Conservation (phyloP, 495 filamentous ascomycete species). For the Aspergillus diversus region DNA sequence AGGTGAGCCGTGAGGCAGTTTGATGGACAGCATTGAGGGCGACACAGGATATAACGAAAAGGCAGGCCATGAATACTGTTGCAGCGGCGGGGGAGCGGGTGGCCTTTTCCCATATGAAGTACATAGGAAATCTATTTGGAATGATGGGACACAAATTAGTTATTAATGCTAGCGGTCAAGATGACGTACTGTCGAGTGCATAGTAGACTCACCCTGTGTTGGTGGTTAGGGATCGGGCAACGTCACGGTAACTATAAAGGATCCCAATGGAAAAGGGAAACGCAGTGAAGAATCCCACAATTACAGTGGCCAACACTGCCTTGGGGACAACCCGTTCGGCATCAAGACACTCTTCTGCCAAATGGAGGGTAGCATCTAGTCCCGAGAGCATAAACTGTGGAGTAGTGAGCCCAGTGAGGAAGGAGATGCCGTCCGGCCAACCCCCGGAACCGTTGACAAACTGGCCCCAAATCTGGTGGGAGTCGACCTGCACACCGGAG, state of each 20-base stretch:
- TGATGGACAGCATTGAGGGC: constrained; percentile 41
- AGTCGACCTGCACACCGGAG: constrained; percentile 27
- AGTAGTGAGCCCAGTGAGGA: constrained; percentile 40
- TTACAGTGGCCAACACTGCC: constrained; percentile 34
- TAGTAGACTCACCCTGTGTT: constrained; percentile 28
- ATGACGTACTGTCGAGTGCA: constrained; percentile 12
- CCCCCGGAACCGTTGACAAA: constrained; percentile 39
- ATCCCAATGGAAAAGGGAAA: constrained; percentile 37
- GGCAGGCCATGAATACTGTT: constrained; percentile 35
- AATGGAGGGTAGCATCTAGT: constrained; percentile 39
- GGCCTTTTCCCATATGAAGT: constrained; percentile 38
- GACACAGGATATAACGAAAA: constrained; percentile 35
- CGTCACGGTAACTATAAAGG: constrained; percentile 35
- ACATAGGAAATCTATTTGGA: constrained; percentile 32
- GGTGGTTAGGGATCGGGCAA: constrained; percentile 26
- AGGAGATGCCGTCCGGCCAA: constrained; percentile 37
- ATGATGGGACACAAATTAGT: not conserved
- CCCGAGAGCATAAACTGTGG: constrained; percentile 40
- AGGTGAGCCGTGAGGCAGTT: constrained; percentile 47
- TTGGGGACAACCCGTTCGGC: constrained; percentile 36
- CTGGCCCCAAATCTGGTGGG: constrained; percentile 28
- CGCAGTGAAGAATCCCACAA: constrained; percentile 37
- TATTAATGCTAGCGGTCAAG: constrained; percentile 22
- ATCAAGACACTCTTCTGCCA: constrained; percentile 39
- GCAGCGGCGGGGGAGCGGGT: constrained; percentile 35